Conservation (phyloP, 805 yeast genomes). For the Kurtzmaniella cleridarum region DNA sequence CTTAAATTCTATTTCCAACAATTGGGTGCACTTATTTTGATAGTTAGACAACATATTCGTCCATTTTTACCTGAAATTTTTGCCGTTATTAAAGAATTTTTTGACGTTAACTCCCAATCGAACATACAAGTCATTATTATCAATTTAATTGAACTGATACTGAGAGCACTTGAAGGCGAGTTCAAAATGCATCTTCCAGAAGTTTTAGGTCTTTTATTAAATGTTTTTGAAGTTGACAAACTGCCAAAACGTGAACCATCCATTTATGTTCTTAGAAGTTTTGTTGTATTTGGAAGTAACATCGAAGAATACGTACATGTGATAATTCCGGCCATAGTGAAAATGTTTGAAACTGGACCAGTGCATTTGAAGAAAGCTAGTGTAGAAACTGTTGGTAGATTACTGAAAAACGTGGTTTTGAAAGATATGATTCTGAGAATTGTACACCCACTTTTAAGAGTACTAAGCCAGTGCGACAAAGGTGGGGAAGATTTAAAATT, state of each 20-base stretch:
- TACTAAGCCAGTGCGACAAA: constrained; percentile 37
- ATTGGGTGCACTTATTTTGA: constrained; percentile 67
- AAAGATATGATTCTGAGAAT: constrained; percentile 88
- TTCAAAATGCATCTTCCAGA: constrained; percentile 80
- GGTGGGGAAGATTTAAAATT: constrained; percentile 44
- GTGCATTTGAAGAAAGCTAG: constrained; percentile 63
- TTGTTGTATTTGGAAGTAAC: constrained; percentile 82
- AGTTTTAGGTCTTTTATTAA: constrained; percentile 68
- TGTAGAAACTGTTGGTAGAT: constrained; percentile 74
- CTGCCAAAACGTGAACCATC: constrained; percentile 58
- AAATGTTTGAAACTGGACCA: constrained; percentile 69
- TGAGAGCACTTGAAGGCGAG: constrained; percentile 85
- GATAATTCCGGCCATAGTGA: constrained; percentile 79
- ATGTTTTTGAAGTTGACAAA: constrained; percentile 69
- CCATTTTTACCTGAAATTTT: constrained; percentile 76
- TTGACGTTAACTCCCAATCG: constrained; percentile 39
- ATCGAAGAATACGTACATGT: constrained; percentile 86
- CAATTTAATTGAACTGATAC: constrained; percentile 74
- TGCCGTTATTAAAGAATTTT: constrained; percentile 68
- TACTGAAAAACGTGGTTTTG: constrained; percentile 66
- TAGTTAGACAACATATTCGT: constrained; percentile 86
- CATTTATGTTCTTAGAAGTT: constrained; percentile 69
- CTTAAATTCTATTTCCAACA: constrained; percentile 88
- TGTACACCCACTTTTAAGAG: constrained; percentile 77
- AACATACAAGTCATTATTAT: constrained; percentile 75